phyloP scores from a whole-genome alignment of 306 rosid species.

The Pterocarpus macrocarpus region DNA sequence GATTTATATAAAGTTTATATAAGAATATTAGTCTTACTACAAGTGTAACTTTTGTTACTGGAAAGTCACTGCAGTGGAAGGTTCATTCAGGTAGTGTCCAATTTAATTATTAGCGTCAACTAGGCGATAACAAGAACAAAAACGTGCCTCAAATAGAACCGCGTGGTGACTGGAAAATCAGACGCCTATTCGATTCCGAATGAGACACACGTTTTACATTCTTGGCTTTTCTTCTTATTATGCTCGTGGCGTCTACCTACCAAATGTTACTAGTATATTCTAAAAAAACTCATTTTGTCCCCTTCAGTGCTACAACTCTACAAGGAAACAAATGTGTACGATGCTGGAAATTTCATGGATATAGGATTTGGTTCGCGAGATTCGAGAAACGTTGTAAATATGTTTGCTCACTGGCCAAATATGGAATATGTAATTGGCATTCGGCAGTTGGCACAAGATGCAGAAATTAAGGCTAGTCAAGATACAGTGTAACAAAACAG shows the following conservation, averaged over 20 bases:
- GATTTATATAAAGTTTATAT: background rate
- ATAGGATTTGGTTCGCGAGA: background rate
- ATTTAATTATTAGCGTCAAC: too few relatives aligned
- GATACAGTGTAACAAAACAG: background rate
- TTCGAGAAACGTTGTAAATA: background rate
- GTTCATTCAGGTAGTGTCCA: background rate
- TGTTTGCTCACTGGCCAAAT: background rate
- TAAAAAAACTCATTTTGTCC: background rate
- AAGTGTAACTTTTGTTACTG: background rate
- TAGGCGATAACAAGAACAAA: too few relatives aligned
- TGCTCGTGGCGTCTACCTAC: background rate
- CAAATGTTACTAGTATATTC: background rate
- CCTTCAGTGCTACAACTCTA: background rate
- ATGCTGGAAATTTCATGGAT: background rate
- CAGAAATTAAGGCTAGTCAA: background rate
- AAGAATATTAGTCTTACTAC: background rate
- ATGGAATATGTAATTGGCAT: background rate
- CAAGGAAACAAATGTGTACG: background rate
- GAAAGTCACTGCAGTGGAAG: background rate
- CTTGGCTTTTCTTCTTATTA: background rate
- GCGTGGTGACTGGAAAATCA: background rate
- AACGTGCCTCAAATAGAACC: background rate
- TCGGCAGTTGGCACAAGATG: background rate
- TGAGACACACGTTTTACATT: background rate
- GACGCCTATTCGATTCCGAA: background rate